phyloP scores from a whole-genome alignment of 441 rosid genomes.

The Francoa sonchifolia region DNA sequence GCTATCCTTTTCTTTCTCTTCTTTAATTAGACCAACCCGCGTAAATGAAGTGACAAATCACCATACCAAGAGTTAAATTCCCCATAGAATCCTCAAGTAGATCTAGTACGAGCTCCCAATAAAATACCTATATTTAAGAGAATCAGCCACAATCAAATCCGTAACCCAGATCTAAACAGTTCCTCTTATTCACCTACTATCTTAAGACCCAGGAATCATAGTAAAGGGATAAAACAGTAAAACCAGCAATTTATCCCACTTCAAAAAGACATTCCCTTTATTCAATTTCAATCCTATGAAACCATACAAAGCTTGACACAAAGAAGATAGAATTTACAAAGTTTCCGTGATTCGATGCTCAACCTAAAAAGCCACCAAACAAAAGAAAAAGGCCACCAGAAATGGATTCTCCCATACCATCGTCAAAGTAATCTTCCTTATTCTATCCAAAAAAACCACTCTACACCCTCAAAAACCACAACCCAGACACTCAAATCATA shows the following conservation, averaged over 20 bases:
- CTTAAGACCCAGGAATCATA: constrained; percentile 28
- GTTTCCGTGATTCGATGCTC: constrained; percentile 18
- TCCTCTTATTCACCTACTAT: constrained; percentile 10
- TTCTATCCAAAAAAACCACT: background rate
- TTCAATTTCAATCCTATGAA: constrained; percentile 8
- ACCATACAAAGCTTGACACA: background rate
- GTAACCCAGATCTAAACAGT: constrained; percentile 6
- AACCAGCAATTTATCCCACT: constrained; percentile 9
- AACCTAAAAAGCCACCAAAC: constrained; percentile 13
- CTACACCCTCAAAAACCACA: background rate
- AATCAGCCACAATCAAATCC: constrained; percentile 12
- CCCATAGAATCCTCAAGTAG: constrained; percentile 10
- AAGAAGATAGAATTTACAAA: constrained; percentile 6
- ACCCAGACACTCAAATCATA: constrained; percentile 6
- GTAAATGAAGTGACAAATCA: constrained; percentile 11
- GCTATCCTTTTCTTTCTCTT: constrained; percentile 7
- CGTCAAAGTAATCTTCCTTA: constrained; percentile 3
- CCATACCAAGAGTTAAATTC: constrained; percentile 4
- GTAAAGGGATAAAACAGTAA: constrained; percentile 12
- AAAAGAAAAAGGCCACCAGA: constrained; percentile 14
- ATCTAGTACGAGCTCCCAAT: background rate
- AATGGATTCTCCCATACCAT: constrained; percentile 14
- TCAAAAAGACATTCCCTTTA: constrained; percentile 3
- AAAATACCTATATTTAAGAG: constrained; percentile 3
- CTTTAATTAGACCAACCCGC: constrained; percentile 10